These are phyloP conservation scores for Stagonosporopsis cucurbitacearum DNA, from an alignment of 2,329 filamentous ascomycete genomes.

Conservation along the genomic window DNA sequence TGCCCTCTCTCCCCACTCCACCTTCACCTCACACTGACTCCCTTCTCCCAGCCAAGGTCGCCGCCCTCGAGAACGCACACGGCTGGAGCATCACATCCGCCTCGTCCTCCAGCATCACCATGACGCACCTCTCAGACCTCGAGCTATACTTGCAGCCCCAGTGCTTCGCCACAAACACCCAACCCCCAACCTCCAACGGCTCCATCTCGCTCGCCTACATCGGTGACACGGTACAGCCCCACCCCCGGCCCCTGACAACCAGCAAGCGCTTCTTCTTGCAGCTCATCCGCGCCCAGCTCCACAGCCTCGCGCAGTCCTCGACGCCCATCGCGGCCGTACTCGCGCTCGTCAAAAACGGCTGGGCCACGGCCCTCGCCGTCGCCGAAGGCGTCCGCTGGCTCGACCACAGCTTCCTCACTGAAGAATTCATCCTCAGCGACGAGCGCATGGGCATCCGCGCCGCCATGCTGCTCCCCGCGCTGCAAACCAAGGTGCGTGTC, in stretches of 20 bases:
- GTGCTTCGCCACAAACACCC: slow-evolving; percentile 60
- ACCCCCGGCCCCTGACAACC: slow-evolving; percentile 63
- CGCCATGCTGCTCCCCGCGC: slow-evolving; percentile 66
- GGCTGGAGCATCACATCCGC: slow-evolving; percentile 75
- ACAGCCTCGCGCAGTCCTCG: slow-evolving; percentile 64
- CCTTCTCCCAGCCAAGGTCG: slow-evolving; percentile 64
- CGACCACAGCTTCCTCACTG: slow-evolving; percentile 69
- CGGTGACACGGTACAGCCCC: slow-evolving; percentile 62
- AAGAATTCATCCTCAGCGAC: slow-evolving; percentile 68
- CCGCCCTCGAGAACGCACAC: slow-evolving; percentile 68
- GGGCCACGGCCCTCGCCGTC: slow-evolving; percentile 69
- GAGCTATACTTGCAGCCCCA: slow-evolving; percentile 74
- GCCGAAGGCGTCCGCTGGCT: slow-evolving; percentile 67
- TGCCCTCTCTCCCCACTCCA: background rate
- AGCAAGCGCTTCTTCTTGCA: slow-evolving; percentile 79
- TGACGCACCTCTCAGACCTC: slow-evolving; percentile 75
- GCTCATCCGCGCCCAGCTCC: slow-evolving; percentile 71
- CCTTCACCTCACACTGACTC: slow-evolving; percentile 46
- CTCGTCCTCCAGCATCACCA: slow-evolving; percentile 66
- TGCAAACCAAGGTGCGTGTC: slow-evolving; percentile 73
- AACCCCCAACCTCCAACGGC: slow-evolving; percentile 44
- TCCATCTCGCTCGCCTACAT: slow-evolving; percentile 75
- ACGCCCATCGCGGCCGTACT: slow-evolving; percentile 67
- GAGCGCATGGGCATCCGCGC: slow-evolving; percentile 67
- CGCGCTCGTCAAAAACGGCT: slow-evolving; percentile 64